Evolutionary conservation across 345 rosid species (phyloP).

Genomic region (Salix arbutifolia): DNA sequence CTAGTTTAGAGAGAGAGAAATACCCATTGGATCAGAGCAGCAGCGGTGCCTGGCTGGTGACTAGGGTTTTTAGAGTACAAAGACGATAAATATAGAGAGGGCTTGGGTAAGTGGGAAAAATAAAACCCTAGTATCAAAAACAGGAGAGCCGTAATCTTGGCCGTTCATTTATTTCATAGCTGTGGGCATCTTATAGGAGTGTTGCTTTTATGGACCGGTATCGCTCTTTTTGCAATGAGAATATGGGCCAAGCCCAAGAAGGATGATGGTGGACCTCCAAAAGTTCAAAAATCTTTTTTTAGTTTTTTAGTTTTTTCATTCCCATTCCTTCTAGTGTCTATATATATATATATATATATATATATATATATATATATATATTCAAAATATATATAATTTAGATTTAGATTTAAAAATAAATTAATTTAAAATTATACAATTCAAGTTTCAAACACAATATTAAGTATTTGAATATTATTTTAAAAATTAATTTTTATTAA

Average conservation of each 20-base stretch:
- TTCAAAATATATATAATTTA: too few species aligned
- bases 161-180: constrained; percentile 2
- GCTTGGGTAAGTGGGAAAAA: not conserved
- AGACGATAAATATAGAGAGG: not conserved
- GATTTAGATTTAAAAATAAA: too few species aligned
- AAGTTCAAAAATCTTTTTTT: not conserved
- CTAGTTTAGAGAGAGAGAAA: not conserved
- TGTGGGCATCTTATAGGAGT: not conserved
- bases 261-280: not conserved
- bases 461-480: too few species aligned
- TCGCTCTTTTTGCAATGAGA: not conserved
- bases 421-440: too few species aligned
- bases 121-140: constrained; percentile 1
- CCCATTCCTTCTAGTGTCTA: not conserved
- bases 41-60: not conserved
- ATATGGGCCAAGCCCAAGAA: not conserved
- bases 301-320: not conserved
- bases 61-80: not conserved
- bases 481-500: too few species aligned
- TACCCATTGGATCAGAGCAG: constrained; percentile 20
- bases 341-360: too few species aligned
- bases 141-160: not conserved
- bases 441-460: too few species aligned
- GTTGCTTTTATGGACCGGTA: not conserved
- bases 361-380: too few species aligned